A percentile compares a stretch with the other conserved stretches of the same genome.
These are phyloP conservation scores for Globisporangium barbulae DNA, from an alignment of 352 stramenopile genomes.

Conservation along the genomic window DNA sequence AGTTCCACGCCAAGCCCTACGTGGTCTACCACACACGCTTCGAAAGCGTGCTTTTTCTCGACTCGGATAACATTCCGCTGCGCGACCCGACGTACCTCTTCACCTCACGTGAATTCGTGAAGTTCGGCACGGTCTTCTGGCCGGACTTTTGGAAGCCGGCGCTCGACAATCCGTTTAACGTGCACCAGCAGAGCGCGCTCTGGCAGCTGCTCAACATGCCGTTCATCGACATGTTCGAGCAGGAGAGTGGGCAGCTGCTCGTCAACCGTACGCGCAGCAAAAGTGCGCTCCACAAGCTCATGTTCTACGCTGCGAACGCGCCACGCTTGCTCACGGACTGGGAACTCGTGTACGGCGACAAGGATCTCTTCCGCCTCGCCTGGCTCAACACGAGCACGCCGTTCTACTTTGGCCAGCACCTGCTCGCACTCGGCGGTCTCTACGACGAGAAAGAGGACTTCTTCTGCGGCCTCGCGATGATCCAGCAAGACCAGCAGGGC, in stretches of 20 bases:
- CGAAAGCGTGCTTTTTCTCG: conserved; percentile 27
- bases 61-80: conserved; percentile 29
- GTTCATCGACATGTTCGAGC: conserved; percentile 39
- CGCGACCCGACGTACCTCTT: conserved; percentile 33
- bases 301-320: conserved; percentile 42
- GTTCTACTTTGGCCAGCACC: conserved; percentile 45
- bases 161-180: conserved; percentile 27
- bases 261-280: conserved; percentile 21
- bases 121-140: conserved; percentile 31
- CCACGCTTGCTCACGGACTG: conserved; percentile 33
- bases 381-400: conserved; percentile 46
- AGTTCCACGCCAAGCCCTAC: conserved; percentile 29
- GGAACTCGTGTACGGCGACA: conserved; percentile 47
- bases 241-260: conserved; percentile 34
- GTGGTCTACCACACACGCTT: conserved; percentile 23
- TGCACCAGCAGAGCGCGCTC: conserved; percentile 24
- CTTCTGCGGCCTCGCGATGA: conserved; percentile 45
- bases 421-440: conserved; percentile 41
- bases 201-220: conserved; percentile 29
- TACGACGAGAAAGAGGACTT: conserved; percentile 23
- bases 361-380: conserved; percentile 57
- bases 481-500: conserved; percentile 13
- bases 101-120: conserved; percentile 15
- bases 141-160: conserved; percentile 31
- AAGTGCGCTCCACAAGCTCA: conserved; percentile 24